Percentiles rank a stretch among this genome's conserved stretches.
Conservation (phyloP, 75 land plant species). For the Selaginella tamariscina region DNA sequence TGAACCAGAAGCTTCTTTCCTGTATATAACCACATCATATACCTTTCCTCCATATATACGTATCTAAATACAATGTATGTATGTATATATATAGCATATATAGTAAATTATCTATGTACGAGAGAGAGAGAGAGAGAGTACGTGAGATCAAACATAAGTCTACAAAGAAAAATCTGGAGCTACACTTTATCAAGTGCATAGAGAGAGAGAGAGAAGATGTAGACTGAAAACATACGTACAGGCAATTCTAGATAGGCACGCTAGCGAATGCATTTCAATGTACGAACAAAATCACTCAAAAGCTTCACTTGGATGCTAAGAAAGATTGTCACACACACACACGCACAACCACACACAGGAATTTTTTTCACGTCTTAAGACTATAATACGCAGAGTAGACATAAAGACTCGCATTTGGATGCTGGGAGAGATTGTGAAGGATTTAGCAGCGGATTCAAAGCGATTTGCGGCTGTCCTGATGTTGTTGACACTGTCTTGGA, state of each 20-base stretch:
- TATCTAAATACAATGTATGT: background rate
- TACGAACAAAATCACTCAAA: too few relatives aligned
- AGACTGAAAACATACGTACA: too few relatives aligned
- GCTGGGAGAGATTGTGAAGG: conserved; percentile 75
- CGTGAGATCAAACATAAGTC: too few relatives aligned
- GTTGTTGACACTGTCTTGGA: conserved; percentile 84
- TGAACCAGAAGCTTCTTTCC: conserved; percentile 82
- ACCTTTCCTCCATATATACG: background rate
- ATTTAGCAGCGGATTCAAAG: conserved; percentile 69
- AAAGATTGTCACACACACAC: too few relatives aligned
- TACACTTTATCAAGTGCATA: too few relatives aligned
- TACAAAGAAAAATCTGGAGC: too few relatives aligned
- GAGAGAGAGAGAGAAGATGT: too few relatives aligned
- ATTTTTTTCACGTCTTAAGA: background rate
- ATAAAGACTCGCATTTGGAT: too few relatives aligned
- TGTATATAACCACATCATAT: conserved; percentile 17
- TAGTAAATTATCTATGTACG: too few relatives aligned
- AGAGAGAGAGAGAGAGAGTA: background rate
- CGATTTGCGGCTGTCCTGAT: conserved; percentile 90
- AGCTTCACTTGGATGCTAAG: too few relatives aligned
- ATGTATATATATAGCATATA: background rate
- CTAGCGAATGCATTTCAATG: too few relatives aligned
- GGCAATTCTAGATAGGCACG: too few relatives aligned
- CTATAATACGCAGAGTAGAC: conserved; percentile 15
- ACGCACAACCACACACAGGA: background rate